Conservation (phyloP, 2,329 filamentous ascomycete species). For the Nemania bipapillata region DNA sequence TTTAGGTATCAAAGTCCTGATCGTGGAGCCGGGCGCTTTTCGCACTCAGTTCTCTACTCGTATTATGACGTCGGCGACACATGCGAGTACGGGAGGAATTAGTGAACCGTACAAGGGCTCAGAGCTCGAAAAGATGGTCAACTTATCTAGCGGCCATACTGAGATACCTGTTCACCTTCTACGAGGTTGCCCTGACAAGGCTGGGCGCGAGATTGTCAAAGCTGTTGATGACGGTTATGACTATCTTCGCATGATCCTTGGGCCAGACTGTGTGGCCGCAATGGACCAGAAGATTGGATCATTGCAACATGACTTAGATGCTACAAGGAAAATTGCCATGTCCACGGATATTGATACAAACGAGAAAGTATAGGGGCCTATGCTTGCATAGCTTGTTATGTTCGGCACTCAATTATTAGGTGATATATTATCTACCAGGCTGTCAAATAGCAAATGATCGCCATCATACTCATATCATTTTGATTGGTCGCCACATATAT, state of each 20-base stretch:
- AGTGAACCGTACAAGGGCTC: constrained; percentile 34
- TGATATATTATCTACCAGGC: too few relatives aligned
- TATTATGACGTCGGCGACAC: constrained; percentile 22
- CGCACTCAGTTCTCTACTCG: constrained; percentile 34
- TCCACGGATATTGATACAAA: constrained; percentile 22
- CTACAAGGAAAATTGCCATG: constrained; percentile 21
- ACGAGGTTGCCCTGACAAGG: constrained; percentile 37
- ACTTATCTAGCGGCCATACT: constrained; percentile 3
- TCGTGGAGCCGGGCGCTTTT: constrained; percentile 37
- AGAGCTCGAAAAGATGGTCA: constrained; percentile 30
- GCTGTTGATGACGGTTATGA: constrained; percentile 33
- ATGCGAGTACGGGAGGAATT: constrained; percentile 23
- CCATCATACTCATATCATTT: too few relatives aligned
- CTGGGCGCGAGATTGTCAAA: constrained; percentile 34
- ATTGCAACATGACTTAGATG: constrained; percentile 23
- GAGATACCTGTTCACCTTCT: constrained; percentile 17
- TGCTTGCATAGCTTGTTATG: not conserved
- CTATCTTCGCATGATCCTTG: constrained; percentile 40
- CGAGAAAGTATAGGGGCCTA: not conserved
- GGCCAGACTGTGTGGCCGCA: constrained; percentile 34
- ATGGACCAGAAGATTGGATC: constrained; percentile 30
- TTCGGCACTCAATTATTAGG: too few relatives aligned
- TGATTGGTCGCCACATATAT: too few relatives aligned
- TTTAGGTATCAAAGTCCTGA: constrained; percentile 36
- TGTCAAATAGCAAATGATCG: too few relatives aligned